Base-by-base conservation (phyloP, 2,329 filamentous ascomycete species). In the Calonectria ilicicola region DNA sequence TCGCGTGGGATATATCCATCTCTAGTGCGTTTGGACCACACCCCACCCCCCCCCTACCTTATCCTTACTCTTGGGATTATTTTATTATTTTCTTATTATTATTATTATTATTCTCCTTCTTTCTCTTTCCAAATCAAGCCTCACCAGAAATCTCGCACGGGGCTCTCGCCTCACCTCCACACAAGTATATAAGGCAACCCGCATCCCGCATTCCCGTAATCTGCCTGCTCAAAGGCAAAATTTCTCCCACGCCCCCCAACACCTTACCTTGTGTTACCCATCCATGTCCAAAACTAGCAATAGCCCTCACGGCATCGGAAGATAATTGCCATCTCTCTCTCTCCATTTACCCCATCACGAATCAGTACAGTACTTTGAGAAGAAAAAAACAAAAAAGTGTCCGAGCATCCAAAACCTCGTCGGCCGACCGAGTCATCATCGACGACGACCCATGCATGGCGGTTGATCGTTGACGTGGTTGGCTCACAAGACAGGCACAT, bases 201-300 rank as follows among this genome's bases (percentile, higher is more conserved):
- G 58, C 58, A n/a, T 51, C 60, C 66, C 60, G 53, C 66, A 44
- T 26, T 27, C 19, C 63, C 60, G 3, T 35, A 35, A 35, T 35
- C 66, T 63, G 66, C 66, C 66, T 53, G n/a, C 44, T 32, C 9
- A 51, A 51, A 67, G 65, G 65, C 65, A 65, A 38, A 46, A 21
- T 21, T 17, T 35, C 23, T 42, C 17, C 29, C 8, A 6, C 63
- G 21, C 47, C 21, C 40, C 32, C 19, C 23, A 23, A 26, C 2
- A 35, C 32, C 32, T 35, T 35, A 3, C 32, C n/a, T 27, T 40
- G 58, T 62, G 58, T 27, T 12, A 27, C 58, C 58, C 42, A 62
- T 44, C 58, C 58, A 42, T 62, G 21, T 62, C 7, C 35, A 32
- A 7, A 26, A 17, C 58, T 29, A 23, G 58, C 35, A 62, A 62